Evolutionary conservation across 2,329 filamentous ascomycete species (phyloP).

Genomic region (Fusarium drepaniforme): DNA sequence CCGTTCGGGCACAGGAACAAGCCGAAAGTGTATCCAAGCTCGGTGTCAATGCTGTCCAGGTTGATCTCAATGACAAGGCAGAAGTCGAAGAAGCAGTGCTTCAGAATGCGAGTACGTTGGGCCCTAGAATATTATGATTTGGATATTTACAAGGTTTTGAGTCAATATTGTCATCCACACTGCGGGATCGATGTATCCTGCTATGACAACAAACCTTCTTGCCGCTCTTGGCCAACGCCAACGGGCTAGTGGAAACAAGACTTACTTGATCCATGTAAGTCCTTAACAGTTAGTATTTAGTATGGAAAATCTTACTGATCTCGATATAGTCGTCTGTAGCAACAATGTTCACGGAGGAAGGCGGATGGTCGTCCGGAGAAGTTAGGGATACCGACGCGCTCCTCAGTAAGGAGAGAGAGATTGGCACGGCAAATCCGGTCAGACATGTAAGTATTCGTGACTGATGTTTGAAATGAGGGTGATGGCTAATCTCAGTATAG

Average conservation of each 20-base stretch:
- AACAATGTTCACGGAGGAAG: conserved; percentile 42
- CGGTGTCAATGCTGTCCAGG: conserved; percentile 45
- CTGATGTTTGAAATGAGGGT: too few relatives aligned
- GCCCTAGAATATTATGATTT: accelerated
- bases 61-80: conserved; percentile 48
- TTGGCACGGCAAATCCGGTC: conserved; percentile 43
- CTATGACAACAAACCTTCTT: conserved; percentile 45
- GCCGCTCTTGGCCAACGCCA: conserved; percentile 49
- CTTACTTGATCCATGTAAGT: conserved; percentile 51
- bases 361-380: conserved; percentile 48
- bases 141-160: conserved; percentile 26
- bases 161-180: conserved; percentile 53
- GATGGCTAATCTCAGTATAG: conserved; percentile 23
- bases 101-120: conserved; percentile 42
- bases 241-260: conserved; percentile 39
- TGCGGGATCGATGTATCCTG: conserved; percentile 47
- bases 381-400: conserved; percentile 48
- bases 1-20: conserved; percentile 50
- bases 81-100: conserved; percentile 37
- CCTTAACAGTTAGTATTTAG: accelerated
- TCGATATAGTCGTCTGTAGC: conserved; percentile 43
- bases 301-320: background rate
- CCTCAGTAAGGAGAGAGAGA: conserved; percentile 45
- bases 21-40: conserved; percentile 46
- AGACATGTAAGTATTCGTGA: conserved; percentile 39